Conservation (phyloP, 192 early-diverging fungal genomes). For the Umbelopsis ramanniana region DNA sequence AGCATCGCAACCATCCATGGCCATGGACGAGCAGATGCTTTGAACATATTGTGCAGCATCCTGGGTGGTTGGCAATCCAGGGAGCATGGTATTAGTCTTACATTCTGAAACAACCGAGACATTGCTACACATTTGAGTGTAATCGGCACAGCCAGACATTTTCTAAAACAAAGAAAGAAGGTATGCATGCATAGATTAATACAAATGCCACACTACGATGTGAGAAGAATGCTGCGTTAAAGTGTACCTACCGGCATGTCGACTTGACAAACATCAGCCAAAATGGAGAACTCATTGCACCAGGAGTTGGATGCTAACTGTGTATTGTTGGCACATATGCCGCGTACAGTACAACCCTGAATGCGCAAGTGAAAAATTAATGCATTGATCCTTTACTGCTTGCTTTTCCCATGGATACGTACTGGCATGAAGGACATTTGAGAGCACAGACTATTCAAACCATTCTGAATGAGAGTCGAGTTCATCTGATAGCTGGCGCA, state of each 20-base stretch:
- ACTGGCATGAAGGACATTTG: slow-evolving; percentile 58
- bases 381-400: no score
- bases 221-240: no score
- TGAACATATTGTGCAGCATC: slow-evolving; percentile 47
- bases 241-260: slow-evolving; percentile 55
- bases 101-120: slow-evolving; percentile 33
- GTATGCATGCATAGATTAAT: not conserved
- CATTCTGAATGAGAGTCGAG: slow-evolving; percentile 24
- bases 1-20: not conserved
- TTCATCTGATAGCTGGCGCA: slow-evolving; percentile 4
- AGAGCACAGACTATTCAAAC: slow-evolving; percentile 44
- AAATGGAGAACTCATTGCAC: slow-evolving; percentile 51
- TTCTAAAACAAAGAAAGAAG: slow-evolving; percentile 30
- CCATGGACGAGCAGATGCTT: not conserved
- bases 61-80: slow-evolving; percentile 50
- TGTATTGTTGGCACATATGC: slow-evolving; percentile 36
- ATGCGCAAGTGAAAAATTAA: not conserved
- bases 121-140: slow-evolving; percentile 20
- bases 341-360: slow-evolving; percentile 6
- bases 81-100: slow-evolving; percentile 40
- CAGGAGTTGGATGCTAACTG: slow-evolving; percentile 46
- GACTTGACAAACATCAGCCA: slow-evolving; percentile 50
- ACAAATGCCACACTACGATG: not conserved
- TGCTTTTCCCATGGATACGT: slow-evolving; percentile 22
- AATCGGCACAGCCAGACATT: slow-evolving; percentile 39